Conservation (phyloP, 164 flowering plant species). For the Cinnamomum chago region DNA sequence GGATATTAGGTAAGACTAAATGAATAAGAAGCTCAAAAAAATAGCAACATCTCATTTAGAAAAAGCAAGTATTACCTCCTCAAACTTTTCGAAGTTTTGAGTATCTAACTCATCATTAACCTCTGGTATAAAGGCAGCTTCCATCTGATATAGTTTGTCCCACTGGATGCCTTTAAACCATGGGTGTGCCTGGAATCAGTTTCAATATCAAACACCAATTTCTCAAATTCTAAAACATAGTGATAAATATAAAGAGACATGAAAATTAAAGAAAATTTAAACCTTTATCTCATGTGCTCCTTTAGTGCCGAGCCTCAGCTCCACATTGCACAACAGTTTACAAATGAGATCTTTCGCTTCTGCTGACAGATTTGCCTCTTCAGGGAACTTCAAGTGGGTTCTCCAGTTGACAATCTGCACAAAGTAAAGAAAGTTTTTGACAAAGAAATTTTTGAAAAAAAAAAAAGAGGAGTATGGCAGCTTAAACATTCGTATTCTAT, state of each 20-base stretch:
- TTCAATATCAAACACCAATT: constrained; percentile 6
- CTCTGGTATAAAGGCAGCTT: constrained; percentile 44
- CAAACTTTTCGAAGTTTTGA: constrained; percentile 41
- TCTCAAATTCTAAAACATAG: background rate
- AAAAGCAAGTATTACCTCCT: constrained; percentile 24
- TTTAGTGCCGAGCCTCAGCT: constrained; percentile 61
- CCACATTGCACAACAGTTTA: constrained; percentile 58
- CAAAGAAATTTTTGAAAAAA: too few species aligned
- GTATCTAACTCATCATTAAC: constrained; percentile 42
- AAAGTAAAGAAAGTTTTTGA: background rate
- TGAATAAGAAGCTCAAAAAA: too few species aligned
- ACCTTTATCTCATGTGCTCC: constrained; percentile 62
- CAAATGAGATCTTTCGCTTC: constrained; percentile 66
- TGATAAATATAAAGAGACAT: background rate
- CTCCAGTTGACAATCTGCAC: constrained; percentile 70
- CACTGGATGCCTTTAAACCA: constrained; percentile 36
- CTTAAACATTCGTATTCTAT: too few species aligned
- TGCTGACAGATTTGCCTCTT: constrained; percentile 53
- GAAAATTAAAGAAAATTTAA: background rate
- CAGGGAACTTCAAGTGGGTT: constrained; percentile 63
- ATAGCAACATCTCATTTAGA: too few species aligned
- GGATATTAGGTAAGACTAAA: too few species aligned
- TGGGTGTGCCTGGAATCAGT: constrained; percentile 29
- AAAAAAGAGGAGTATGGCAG: background rate
- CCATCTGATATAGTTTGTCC: constrained; percentile 39